A percentile compares a stretch with the other conserved stretches of the same genome.
Conservation (phyloP, 352 stramenopile species). For the Nothophytophthora sp. region DNA sequence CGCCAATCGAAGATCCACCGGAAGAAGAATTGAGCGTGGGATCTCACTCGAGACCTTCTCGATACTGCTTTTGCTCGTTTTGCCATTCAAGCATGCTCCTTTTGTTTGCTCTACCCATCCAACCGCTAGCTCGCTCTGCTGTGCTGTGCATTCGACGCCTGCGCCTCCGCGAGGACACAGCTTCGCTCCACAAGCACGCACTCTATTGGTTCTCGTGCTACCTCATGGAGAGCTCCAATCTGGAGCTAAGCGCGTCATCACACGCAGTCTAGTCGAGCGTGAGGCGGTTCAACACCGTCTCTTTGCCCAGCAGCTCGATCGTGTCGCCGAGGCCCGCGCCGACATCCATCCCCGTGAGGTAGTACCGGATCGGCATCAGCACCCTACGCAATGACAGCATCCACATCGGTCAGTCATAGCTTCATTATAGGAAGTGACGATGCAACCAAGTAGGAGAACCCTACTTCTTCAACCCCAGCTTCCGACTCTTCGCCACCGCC, state of each 20-base stretch:
- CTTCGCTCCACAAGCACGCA: no score
- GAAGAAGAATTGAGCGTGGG: constrained; percentile 34
- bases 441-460: constrained; percentile 10
- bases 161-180: neutral
- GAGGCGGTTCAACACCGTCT: constrained; percentile 57
- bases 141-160: neutral
- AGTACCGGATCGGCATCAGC: constrained; percentile 89
- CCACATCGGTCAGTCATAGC: constrained; percentile 1
- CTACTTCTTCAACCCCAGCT: constrained; percentile 82
- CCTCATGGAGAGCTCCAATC: neutral
- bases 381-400: constrained; percentile 42
- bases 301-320: constrained; percentile 73
- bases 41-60: constrained; percentile 5
- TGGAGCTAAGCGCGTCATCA: neutral
- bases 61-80: constrained; percentile 13
- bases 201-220: neutral
- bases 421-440: neutral
- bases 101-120: constrained; percentile 4
- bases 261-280: constrained; percentile 19
- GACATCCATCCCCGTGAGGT: constrained; percentile 85
- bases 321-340: constrained; percentile 82
- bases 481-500: constrained; percentile 68
- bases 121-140: constrained; percentile 1
- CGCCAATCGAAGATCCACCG: constrained; percentile 44
- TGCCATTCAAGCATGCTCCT: constrained; percentile 13